Evolutionary conservation across 768 basidiomycete genomes (phyloP), one percentile per base, ranked within the genome.

Genomic region (Rhodosporidiobolus sp.): DNA sequence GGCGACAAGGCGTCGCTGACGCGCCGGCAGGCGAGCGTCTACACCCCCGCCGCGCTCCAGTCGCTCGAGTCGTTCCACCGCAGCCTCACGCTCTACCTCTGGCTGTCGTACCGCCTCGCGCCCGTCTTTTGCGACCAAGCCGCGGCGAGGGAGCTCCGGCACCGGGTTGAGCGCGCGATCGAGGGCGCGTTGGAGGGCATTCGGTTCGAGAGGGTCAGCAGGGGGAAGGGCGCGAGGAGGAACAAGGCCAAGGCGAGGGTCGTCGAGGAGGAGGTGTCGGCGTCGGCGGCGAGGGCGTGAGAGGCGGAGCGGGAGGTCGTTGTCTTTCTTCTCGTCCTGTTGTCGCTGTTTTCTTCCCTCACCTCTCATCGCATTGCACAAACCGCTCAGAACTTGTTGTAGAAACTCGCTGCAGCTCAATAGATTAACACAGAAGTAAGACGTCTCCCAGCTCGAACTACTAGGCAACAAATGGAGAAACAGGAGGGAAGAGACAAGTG

Each of bases 31-130:
- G 30, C 59, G 28, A 28, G 48, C 17, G 53, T 67, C 68, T 70
- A 50, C 38, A 38, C 65, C 12, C 68, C 67, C 8, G 38, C 26
- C 26, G 53, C 54, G 45, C 77, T 82, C 56, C 61, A 72, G 19
- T 65, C 64, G 22, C 80, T 97, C 57, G 94, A 97, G 80, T 83
- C 85, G 10, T 81, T 91, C 70, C 93, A 99, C 81, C 89, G 89
- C 77, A 82, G 86, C 43, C 77, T 92, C 38, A 87, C 89, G 22
- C 76, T 89, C 30, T 97, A 97, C 81, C 83, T 92, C 60, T 99
- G 95, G 95, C 83, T 94, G 74, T 84, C 85, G 28, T 88, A 86
- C 79, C 88, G 94, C 50, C 84, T 86, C 69, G 84, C 86, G 0
- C 83, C 91, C 63, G 83, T 87, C 14, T 97, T 90, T 79, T 80